Evolutionary conservation across 1,284 basidiomycete genomes (phyloP).

Genomic region (Boletellus sp.): DNA sequence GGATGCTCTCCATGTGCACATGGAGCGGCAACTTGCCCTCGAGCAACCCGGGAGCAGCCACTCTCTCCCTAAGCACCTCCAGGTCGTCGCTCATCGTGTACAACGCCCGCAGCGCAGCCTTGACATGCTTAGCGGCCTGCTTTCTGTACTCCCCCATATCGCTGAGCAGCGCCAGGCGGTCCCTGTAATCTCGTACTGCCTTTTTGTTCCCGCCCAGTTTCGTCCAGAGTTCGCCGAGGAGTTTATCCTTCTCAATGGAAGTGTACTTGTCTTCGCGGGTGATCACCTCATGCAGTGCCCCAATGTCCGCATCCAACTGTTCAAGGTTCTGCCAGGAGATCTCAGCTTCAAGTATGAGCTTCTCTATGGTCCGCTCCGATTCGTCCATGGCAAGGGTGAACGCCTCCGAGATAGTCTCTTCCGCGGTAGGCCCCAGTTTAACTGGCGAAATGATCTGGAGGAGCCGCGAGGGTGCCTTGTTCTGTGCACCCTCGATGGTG

Average conservation of each 20-base stretch:
- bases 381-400: constrained; percentile 63
- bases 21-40: constrained; percentile 58
- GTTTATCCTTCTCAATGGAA: constrained; percentile 42
- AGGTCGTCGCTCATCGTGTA: constrained; percentile 64
- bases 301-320: constrained; percentile 56
- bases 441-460: constrained; percentile 47
- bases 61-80: constrained; percentile 67
- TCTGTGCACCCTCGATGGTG: constrained; percentile 51
- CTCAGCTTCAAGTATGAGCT: constrained; percentile 62
- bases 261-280: constrained; percentile 52
- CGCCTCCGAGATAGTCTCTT: constrained; percentile 45
- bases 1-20: constrained; percentile 70
- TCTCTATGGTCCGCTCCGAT: constrained; percentile 48
- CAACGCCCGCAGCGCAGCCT: constrained; percentile 57
- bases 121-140: constrained; percentile 59
- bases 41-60: constrained; percentile 58
- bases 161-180: constrained; percentile 50
- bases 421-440: constrained; percentile 32
- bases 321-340: constrained; percentile 51
- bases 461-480: constrained; percentile 35
- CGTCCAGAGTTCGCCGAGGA: constrained; percentile 68
- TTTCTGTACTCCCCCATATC: constrained; percentile 54
- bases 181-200: constrained; percentile 44
- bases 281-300: constrained; percentile 52
- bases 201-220: constrained; percentile 56